These are phyloP conservation scores for Saprolegnia parasitica DNA, from an alignment of 352 stramenopile genomes.

Conservation along the genomic window DNA sequence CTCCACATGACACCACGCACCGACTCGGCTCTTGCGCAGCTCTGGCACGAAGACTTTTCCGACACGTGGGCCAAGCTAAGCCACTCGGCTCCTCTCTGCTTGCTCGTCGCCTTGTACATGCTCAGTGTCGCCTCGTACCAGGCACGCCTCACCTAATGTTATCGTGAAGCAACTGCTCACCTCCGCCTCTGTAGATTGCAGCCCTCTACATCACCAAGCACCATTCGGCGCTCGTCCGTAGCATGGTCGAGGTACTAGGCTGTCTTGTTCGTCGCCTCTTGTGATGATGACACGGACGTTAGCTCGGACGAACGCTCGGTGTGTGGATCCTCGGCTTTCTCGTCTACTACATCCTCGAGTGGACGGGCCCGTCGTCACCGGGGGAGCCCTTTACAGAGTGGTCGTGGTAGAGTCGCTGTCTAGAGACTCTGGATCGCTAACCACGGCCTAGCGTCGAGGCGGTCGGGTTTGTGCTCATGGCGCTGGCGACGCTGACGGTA, in stretches of 20 bases:
- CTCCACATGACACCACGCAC: constrained; percentile 19
- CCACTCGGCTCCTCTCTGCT: constrained; percentile 10
- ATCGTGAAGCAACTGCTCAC: no score
- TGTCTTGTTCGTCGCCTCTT: background rate
- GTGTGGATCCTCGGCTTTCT: constrained; percentile 23
- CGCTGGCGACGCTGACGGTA: constrained; percentile 28
- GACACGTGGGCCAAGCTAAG: constrained; percentile 29
- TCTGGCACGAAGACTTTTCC: constrained; percentile 32
- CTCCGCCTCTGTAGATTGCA: constrained; percentile 20
- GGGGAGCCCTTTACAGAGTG: constrained; percentile 24
- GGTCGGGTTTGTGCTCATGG: constrained; percentile 28
- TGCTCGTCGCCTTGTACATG: constrained; percentile 4
- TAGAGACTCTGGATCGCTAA: background rate
- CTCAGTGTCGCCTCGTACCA: constrained; percentile 26
- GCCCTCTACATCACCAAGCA: constrained; percentile 31
- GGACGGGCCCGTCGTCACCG: constrained; percentile 7
- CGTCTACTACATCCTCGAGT: constrained; percentile 28
- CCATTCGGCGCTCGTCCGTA: constrained; percentile 28
- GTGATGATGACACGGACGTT: no score
- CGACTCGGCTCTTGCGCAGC: constrained; percentile 10
- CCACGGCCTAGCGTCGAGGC: constrained; percentile 21
- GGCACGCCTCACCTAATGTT: background rate
- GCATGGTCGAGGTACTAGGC: constrained; percentile 27
- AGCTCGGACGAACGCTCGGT: constrained; percentile 28
- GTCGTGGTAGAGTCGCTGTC: constrained; percentile 12